A percentile compares a stretch with the other conserved stretches of the same genome.
phyloP scores from a whole-genome alignment of 257 asterid genomes.

The Nicotiana obtusifolia region DNA sequence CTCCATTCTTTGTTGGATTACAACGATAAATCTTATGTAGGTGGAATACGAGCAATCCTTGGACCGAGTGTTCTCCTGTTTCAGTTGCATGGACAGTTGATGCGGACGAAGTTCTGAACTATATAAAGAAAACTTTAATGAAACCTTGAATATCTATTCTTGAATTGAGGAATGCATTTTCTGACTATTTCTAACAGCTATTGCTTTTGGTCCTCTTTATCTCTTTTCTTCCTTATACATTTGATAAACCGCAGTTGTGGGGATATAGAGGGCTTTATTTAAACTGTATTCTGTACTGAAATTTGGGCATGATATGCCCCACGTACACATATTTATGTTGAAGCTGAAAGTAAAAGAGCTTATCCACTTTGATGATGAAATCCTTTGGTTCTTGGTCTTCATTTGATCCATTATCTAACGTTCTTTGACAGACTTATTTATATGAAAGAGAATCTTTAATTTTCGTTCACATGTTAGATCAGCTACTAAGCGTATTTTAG shows the following conservation, averaged over 20 bases:
- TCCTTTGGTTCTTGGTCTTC: too few relatives aligned
- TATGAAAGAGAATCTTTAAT: too few relatives aligned
- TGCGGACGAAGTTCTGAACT: constrained; percentile 57
- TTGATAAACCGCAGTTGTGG: too few relatives aligned
- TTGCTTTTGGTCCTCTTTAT: not conserved
- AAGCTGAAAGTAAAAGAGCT: not conserved
- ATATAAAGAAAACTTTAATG: constrained; percentile 48
- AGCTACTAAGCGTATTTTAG: too few relatives aligned
- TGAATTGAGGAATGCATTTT: not conserved
- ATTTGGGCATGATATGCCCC: not conserved
- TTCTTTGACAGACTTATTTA: too few relatives aligned
- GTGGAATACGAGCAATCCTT: constrained; percentile 82
- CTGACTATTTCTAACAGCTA: not conserved
- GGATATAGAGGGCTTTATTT: not conserved
- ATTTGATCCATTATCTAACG: too few relatives aligned
- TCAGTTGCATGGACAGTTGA: constrained; percentile 92
- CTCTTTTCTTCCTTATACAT: too few relatives aligned
- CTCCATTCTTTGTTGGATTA: not conserved
- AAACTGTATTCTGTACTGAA: not conserved
- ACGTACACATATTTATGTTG: not conserved
- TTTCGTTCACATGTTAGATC: too few relatives aligned
- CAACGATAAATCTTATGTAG: constrained; percentile 37
- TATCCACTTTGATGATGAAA: too few relatives aligned
- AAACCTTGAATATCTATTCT: constrained; percentile 33
- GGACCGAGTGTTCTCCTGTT: constrained; percentile 71